These are phyloP conservation scores for Mimosa bimucronata DNA, from an alignment of 306 rosid species.

Conservation along the genomic window DNA sequence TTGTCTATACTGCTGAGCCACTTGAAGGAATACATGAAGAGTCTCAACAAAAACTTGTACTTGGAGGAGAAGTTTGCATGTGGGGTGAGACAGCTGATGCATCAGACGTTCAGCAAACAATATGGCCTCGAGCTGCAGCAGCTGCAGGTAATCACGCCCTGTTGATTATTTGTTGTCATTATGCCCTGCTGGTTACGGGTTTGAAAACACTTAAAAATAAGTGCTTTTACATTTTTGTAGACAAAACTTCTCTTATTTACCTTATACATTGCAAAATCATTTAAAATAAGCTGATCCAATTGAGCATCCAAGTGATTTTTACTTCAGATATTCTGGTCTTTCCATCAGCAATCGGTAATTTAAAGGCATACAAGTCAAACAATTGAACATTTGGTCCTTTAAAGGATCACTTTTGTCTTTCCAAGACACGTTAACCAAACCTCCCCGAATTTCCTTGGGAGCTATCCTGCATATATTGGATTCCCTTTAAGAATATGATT, in stretches of 20 bases:
- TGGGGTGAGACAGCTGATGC: conserved; percentile 91
- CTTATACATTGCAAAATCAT: no score
- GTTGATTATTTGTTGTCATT: conserved; percentile 24
- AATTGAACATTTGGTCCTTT: conserved; percentile 22
- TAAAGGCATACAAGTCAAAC: not conserved
- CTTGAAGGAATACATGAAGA: conserved; percentile 64
- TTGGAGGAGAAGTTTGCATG: conserved; percentile 99
- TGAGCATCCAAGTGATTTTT: not conserved
- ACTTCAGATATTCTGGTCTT: not conserved
- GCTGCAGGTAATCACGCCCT: conserved; percentile 77
- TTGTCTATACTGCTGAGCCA: conserved; percentile 76
- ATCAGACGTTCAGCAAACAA: conserved; percentile 84
- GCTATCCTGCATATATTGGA: not conserved
- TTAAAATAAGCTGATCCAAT: no score
- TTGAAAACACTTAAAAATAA: not conserved
- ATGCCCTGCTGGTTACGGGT: not conserved
- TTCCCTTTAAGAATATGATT: not conserved
- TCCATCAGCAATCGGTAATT: conserved; percentile 21
- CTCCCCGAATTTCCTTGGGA: not conserved
- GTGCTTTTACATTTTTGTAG: no score
- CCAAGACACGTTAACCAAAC: not conserved
- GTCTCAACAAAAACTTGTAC: conserved; percentile 71
- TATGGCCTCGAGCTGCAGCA: conserved; percentile 99
- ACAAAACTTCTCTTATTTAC: no score
- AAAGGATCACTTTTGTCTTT: not conserved